Evolutionary conservation across 768 basidiomycete genomes (phyloP), one percentile per base, ranked within the genome.

Genomic region (Sistotremastrum suecicum): DNA sequence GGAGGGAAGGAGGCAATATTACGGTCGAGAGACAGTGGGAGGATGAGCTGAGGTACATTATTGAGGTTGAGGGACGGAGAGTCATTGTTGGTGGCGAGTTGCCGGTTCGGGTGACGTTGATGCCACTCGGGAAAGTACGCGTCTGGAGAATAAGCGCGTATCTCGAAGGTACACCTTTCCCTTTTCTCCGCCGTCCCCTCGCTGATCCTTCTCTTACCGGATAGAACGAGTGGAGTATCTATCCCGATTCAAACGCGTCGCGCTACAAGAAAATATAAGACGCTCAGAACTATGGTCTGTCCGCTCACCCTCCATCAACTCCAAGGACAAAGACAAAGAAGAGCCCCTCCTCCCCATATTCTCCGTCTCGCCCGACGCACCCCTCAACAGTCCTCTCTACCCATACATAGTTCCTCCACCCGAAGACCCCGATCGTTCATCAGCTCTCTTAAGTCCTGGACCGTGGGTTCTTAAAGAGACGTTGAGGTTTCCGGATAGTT

Each of bases 11-110:
- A 20, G 20, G 20, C 57, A 84, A 77, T 53, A 76, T 97, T 43
- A 71, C 87, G 42, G 76, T 97, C 10, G 84, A 94, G 57, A 69
- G 87, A 12, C 77, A 83, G 53, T 99, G 92, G 94, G 92, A 97
- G 48, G 72, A 77, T 42, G 85, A 94, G 58, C 56, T 90, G 52
- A 78, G 82, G 47, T 95, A 92, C 55, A 66, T 83, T 38, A 77
- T 95, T 42, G 72, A 78, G 2, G 63, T 90, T 8, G 71, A 77
- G 10, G 80, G 78, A 4, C 76, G 82, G 49, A 80, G 76, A 49
- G 86, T 91, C 61, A 76, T 80, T 11, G 75, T 98, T 30, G 92
- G 90, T 33, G 84, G 88, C 36, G 69, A 69, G 4, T 69, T 97
- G 43, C 87, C 90, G 0, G 64, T 97, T 29, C 74, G 74, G 30